Evolutionary conservation across 2,329 filamentous ascomycete species (phyloP), one percentile per base, ranked within the genome.

Genomic region (Akanthomyces dipterigenus): DNA sequence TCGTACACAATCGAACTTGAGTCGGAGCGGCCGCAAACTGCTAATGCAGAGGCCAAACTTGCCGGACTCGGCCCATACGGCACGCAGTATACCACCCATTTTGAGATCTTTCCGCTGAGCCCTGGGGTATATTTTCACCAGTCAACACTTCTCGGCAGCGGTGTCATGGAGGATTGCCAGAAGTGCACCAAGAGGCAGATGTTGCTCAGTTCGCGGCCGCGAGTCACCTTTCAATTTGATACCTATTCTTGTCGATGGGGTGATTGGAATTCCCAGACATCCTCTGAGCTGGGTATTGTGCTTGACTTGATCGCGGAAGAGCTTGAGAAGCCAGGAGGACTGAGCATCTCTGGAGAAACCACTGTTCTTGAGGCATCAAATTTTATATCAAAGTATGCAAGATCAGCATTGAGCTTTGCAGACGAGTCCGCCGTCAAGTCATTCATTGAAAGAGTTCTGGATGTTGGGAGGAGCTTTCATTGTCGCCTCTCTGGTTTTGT

Each of bases 261-360:
- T 8, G 50, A 65, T 2, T 88, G 86, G 85, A 75, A 84, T 64
- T 80, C 81, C 11, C 77, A 77, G 36, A 78, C 80, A 2, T 87
- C 85, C 1, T 87, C 85, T 3, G 84, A 88, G 65, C 65, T 88
- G 22, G 85, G 85, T 2, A 76, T 87, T 43, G 71, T 86, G n/a
- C 74, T 86, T 62, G 85, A 88, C 69, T 84, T 79, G 70, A 72
- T 88, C 36, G 69, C 74, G 12, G 83, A 86, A 38, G 75, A 80
- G 50, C 62, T 76, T n/a, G 70, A 72, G 8, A 62, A 62, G 20
- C 36, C 49, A 2, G 48, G 26, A 18, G 51, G 56, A 12, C 43
- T 55, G 6, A 60, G 54, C 26, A 34, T 50, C 5, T 7, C 58
- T 5, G 60, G 65, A 64, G 11, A 67, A 46, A 64, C 63, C 46